Conservation (phyloP, 2,329 filamentous ascomycete species). For the Aspergillus quadrilineatus region DNA sequence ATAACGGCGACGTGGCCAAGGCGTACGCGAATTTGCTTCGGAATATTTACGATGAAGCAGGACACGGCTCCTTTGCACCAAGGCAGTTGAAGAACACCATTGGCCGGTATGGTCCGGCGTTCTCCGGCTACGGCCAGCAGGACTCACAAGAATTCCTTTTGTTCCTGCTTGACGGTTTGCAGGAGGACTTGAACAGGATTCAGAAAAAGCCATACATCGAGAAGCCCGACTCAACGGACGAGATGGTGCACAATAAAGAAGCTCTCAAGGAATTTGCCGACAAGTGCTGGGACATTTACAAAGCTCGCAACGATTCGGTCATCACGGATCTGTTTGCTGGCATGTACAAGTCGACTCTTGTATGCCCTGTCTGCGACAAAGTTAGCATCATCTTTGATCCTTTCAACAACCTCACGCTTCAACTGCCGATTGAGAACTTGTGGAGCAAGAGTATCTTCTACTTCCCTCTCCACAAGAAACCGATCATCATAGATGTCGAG, state of each 20-base stretch:
- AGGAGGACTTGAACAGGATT: slow-evolving; percentile 92
- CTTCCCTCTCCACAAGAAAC: slow-evolving; percentile 70
- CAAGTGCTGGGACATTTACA: slow-evolving; percentile 87
- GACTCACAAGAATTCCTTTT: slow-evolving; percentile 97
- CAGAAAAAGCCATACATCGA: slow-evolving; percentile 96
- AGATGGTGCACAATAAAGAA: slow-evolving; percentile 80
- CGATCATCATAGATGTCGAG: slow-evolving; percentile 73
- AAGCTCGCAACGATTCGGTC: slow-evolving; percentile 88
- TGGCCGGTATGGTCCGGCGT: slow-evolving; percentile 76
- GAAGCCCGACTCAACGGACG: slow-evolving; percentile 95
- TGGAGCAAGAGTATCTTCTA: slow-evolving; percentile 76
- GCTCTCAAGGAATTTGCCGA: slow-evolving; percentile 83
- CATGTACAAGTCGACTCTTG: slow-evolving; percentile 96
- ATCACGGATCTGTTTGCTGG: slow-evolving; percentile 95
- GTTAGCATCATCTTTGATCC: slow-evolving; percentile 99
- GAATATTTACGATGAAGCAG: slow-evolving; percentile 71
- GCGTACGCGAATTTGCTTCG: slow-evolving; percentile 75
- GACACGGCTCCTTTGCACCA: slow-evolving; percentile 69
- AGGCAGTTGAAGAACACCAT: slow-evolving; percentile 79
- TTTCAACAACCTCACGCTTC: slow-evolving; percentile 90
- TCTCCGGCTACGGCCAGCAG: slow-evolving; percentile 93
- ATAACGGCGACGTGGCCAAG: slow-evolving; percentile 81
- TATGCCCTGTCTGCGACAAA: slow-evolving; percentile 87
- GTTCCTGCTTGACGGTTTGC: slow-evolving; percentile 88
- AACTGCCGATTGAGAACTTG: slow-evolving; percentile 80